These are phyloP conservation scores for Alternaria arborescens DNA, from an alignment of 2,329 filamentous ascomycete species.

Conservation along the genomic window DNA sequence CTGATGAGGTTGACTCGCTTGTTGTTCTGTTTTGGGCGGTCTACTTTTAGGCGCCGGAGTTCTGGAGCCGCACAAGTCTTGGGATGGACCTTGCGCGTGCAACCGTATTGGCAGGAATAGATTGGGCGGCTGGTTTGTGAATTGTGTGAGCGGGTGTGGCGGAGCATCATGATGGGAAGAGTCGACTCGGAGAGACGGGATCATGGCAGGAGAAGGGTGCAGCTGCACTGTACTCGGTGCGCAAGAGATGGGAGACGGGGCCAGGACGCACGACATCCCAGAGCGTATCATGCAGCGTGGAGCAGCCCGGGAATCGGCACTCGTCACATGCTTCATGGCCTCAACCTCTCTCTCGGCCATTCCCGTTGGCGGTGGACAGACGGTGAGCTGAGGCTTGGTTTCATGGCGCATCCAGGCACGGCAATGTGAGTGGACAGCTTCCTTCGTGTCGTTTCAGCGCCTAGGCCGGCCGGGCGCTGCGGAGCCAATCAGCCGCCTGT, in stretches of 20 bases:
- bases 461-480: constrained; percentile 19
- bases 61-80: constrained; percentile 18
- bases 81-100: neutral
- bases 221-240: neutral
- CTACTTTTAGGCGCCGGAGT: constrained; percentile 10
- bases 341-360: constrained; percentile 3
- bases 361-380: constrained; percentile 11
- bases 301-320: neutral
- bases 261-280: neutral
- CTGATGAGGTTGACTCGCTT: constrained; percentile 15
- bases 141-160: constrained; percentile 8
- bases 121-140: constrained; percentile 1
- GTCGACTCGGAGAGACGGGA: neutral
- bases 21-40: constrained; percentile 4
- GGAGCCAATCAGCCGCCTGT: constrained; percentile 28
- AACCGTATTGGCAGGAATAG: neutral
- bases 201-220: neutral
- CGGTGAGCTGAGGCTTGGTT: constrained; percentile 26
- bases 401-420: constrained; percentile 40
- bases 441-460: constrained; percentile 31
- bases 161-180: neutral
- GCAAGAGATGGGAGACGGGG: neutral
- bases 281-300: neutral
- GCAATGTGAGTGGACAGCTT: constrained; percentile 30
- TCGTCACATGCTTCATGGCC: neutral